Percentiles rank a stretch among this genome's conserved stretches.
Conservation (phyloP, 1,284 basidiomycete genomes). For the Trichosporon ovoides region DNA sequence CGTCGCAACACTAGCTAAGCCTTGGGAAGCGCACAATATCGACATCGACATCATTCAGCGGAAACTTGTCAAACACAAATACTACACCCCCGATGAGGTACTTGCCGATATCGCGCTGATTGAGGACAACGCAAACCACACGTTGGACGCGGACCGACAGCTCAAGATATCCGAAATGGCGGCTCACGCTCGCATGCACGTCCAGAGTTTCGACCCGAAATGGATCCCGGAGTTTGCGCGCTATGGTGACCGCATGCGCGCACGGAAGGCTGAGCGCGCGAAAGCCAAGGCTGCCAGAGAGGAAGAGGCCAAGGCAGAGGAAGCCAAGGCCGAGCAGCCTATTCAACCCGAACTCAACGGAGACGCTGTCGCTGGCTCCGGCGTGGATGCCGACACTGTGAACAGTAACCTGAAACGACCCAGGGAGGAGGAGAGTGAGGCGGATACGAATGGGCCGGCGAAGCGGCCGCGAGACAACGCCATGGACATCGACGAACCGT, state of each 20-base stretch:
- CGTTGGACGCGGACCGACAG: constrained; percentile 69
- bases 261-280: constrained; percentile 54
- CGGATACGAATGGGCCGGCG: constrained; percentile 33
- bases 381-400: constrained; percentile 10
- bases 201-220: constrained; percentile 74
- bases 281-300: constrained; percentile 70
- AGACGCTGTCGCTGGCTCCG: not conserved
- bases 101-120: constrained; percentile 83
- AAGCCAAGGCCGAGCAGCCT: not conserved
- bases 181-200: constrained; percentile 76
- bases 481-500: constrained; percentile 52
- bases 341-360: not conserved
- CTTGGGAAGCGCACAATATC: constrained; percentile 60
- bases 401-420: constrained; percentile 26
- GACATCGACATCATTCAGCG: constrained; percentile 87
- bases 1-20: not conserved
- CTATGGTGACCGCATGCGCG: constrained; percentile 77
- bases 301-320: constrained; percentile 59
- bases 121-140: constrained; percentile 71
- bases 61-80: constrained; percentile 78
- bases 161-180: constrained; percentile 85
- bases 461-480: constrained; percentile 69
- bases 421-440: constrained; percentile 17
- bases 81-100: constrained; percentile 82
- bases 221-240: constrained; percentile 80